phyloP scores from a whole-genome alignment of 2,329 filamentous ascomycete genomes.

The Stemphylium lycopersici region DNA sequence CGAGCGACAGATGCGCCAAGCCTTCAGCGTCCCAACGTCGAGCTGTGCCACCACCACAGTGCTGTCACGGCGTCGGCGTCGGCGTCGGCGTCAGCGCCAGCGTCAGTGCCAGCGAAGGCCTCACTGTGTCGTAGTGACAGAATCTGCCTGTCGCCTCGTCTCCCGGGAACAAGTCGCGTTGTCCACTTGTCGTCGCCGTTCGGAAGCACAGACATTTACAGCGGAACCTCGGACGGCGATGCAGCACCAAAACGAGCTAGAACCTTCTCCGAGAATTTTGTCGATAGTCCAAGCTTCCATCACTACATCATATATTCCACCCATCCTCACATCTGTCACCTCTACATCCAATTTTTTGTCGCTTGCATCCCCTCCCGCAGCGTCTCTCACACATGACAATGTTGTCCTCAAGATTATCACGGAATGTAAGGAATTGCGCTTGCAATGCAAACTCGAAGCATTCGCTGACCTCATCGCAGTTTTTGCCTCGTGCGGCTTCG shows the following conservation, averaged over 20 bases:
- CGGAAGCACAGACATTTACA: constrained; percentile 23
- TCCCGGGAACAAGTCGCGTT: constrained; percentile 1
- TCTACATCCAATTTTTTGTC: constrained; percentile 30
- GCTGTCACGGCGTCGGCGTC: neutral
- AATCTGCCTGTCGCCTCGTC: constrained; percentile 1
- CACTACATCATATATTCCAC: constrained; percentile 37
- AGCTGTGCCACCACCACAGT: neutral
- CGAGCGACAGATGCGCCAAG: constrained; percentile 16
- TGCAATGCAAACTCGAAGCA: neutral
- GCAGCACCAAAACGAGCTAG: constrained; percentile 26
- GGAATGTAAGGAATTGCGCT: constrained; percentile 43
- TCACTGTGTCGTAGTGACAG: neutral
- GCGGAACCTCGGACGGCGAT: constrained; percentile 25
- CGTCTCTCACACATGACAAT: constrained; percentile 40
- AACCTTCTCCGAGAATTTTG: constrained; percentile 39
- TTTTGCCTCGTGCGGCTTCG: constrained; percentile 76
- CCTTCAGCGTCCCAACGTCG: constrained; percentile 3
- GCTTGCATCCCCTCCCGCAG: constrained; percentile 39
- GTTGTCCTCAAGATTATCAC: constrained; percentile 52
- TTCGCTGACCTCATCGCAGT: constrained; percentile 44
- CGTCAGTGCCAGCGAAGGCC: neutral
- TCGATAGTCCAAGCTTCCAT: constrained; percentile 36
- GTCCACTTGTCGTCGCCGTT: constrained; percentile 3
- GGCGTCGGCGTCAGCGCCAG: too few species aligned
- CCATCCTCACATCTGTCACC: constrained; percentile 25